Evolutionary conservation across 2,329 filamentous ascomycete genomes (phyloP).

Genomic region (Fusarium pininemorale): DNA sequence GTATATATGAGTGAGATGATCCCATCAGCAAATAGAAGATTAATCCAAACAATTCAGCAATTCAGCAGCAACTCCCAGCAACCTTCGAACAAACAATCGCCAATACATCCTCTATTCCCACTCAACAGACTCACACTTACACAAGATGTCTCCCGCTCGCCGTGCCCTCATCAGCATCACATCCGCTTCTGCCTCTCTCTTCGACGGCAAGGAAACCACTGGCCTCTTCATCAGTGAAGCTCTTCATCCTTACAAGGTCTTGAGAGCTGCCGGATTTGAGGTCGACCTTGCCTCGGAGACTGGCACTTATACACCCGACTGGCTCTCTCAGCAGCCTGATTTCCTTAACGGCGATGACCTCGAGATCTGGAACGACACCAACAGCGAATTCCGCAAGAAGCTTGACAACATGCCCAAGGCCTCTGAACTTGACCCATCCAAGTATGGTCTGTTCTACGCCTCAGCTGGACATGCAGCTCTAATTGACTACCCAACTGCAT

Average conservation of each 20-base stretch:
- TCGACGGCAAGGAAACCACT: constrained; percentile 8
- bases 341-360: constrained; percentile 19
- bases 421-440: constrained; percentile 37
- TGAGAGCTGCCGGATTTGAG: constrained; percentile 5
- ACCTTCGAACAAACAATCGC: not conserved
- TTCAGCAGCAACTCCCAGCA: not conserved
- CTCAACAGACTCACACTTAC: not conserved
- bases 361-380: constrained; percentile 48
- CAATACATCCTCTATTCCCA: not conserved
- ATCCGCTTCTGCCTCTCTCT: constrained; percentile 16
- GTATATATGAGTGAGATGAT: not conserved
- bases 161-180: constrained; percentile 21
- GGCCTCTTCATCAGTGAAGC: constrained; percentile 9
- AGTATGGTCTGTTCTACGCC: constrained; percentile 32
- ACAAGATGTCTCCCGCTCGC: constrained; percentile 10
- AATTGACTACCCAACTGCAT: constrained; percentile 14
- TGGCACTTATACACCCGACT: constrained; percentile 3
- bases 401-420: constrained; percentile 54
- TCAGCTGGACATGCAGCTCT: constrained; percentile 20
- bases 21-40: not conserved
- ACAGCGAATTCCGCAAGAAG: constrained; percentile 56
- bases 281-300: constrained; percentile 10
- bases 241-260: constrained; percentile 11
- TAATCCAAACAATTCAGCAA: not conserved
- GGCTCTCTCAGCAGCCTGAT: constrained; percentile 12